These are phyloP conservation scores for Cladophialophora yegresii DNA, from an alignment of 2,329 filamentous ascomycete genomes.

Conservation along the genomic window DNA sequence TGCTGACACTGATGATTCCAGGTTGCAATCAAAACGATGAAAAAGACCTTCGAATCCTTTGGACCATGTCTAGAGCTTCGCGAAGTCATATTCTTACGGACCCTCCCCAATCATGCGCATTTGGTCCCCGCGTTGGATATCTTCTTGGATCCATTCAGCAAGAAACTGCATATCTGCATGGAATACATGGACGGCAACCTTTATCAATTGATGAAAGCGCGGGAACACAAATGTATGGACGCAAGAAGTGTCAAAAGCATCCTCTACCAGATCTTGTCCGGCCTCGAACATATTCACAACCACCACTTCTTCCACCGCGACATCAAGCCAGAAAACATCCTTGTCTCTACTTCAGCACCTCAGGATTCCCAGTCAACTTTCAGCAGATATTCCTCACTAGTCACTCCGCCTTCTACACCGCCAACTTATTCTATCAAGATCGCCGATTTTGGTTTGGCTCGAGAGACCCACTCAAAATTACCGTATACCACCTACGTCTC, in stretches of 20 bases:
- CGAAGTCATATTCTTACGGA: slow-evolving; percentile 94
- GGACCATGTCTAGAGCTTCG: slow-evolving; percentile 86
- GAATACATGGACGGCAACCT: slow-evolving; percentile 99
- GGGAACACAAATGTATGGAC: slow-evolving; percentile 92
- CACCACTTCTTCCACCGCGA: slow-evolving; percentile 98
- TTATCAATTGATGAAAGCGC: slow-evolving; percentile 97
- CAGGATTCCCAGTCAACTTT: slow-evolving; percentile 83
- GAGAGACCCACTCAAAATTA: slow-evolving; percentile 93
- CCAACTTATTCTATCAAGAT: slow-evolving; percentile 96
- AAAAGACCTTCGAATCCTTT: slow-evolving; percentile 97
- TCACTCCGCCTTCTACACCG: slow-evolving; percentile 92
- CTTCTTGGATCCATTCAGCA: slow-evolving; percentile 92
- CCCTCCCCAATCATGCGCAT: slow-evolving; percentile 82
- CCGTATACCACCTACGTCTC: slow-evolving; percentile 99
- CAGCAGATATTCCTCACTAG: slow-evolving; percentile 85
- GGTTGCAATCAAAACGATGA: slow-evolving; percentile 99
- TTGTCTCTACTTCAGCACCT: slow-evolving; percentile 86
- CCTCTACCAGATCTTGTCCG: slow-evolving; percentile 92
- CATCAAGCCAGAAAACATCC: slow-evolving; percentile 98
- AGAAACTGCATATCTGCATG: slow-evolving; percentile 97
- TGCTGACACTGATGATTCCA: slow-evolving; percentile 45
- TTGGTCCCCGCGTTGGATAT: slow-evolving; percentile 97
- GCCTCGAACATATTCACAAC: slow-evolving; percentile 94
- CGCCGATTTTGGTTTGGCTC: slow-evolving; percentile 94
- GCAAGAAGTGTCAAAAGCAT: slow-evolving; percentile 95